A percentile compares a stretch with the other conserved stretches of the same genome.
Evolutionary conservation across 495 filamentous ascomycete species (phyloP).

Genomic region (Talaromyces adpressus): DNA sequence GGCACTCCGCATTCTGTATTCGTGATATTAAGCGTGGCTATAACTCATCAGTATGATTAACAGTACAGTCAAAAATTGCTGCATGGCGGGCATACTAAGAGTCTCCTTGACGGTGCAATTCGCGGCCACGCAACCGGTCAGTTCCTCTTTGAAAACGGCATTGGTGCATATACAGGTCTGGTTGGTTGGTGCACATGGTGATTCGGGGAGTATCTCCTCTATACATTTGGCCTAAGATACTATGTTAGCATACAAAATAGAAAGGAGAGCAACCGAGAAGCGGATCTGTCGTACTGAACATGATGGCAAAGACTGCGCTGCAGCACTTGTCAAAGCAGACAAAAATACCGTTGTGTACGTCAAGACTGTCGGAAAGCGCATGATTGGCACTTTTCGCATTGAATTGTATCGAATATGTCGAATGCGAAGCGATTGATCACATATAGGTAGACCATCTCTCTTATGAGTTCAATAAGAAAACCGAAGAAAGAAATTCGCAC

Average conservation of each 20-base stretch:
- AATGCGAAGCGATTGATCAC: too few relatives aligned
- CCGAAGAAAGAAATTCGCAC: too few relatives aligned
- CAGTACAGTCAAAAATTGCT: too few relatives aligned
- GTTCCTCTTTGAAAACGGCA: slow-evolving; percentile 9
- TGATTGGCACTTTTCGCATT: too few relatives aligned
- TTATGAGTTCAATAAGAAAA: too few relatives aligned
- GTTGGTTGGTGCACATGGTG: slow-evolving; percentile 9
- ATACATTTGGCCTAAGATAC: background rate
- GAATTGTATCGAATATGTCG: too few relatives aligned
- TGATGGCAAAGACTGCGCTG: background rate
- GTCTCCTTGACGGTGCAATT: slow-evolving; percentile 13
- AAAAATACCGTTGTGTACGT: background rate
- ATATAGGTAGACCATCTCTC: too few relatives aligned
- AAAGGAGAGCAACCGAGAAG: background rate
- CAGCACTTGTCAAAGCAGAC: background rate
- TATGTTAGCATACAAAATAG: too few relatives aligned
- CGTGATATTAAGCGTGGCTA: slow-evolving; percentile 8
- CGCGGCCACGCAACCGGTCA: slow-evolving; percentile 11
- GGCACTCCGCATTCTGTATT: slow-evolving; percentile 2
- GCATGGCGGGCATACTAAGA: slow-evolving; percentile 8
- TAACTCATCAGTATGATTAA: background rate
- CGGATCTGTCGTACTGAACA: background rate
- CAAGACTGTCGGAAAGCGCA: too few relatives aligned
- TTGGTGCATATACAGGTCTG: slow-evolving; percentile 15
- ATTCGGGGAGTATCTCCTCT: background rate